Base-by-base conservation (phyloP, 2,329 filamentous ascomycete species). In the Aspergillus felis region DNA sequence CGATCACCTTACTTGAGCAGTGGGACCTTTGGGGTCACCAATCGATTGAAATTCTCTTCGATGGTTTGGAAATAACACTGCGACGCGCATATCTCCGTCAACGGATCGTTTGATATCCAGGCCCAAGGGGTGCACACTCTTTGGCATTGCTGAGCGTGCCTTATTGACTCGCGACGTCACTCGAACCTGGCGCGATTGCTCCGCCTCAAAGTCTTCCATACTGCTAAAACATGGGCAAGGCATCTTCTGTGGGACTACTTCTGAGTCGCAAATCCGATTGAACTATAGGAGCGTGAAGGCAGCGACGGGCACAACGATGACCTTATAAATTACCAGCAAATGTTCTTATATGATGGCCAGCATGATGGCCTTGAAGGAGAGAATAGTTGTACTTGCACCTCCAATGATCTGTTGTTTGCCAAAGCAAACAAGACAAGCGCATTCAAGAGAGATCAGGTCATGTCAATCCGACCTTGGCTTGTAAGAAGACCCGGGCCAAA, bases 151-250 rank as follows among this genome's bases (percentile, higher is more conserved):
- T 46, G 59, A 46, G 53, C 57, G 24, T 50, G 52, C 3, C 32
- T 20, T 17, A 7, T 46, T 17, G 17, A 35, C 7, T 49, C 49
- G 48, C 28, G 35, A 35, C 28, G 29, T 47, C 8, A 53, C 51
- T 27, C 53, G 59, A 20, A 61, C 57, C 12, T 57, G 55, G 22
- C 59, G 59, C 41, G 59, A 55, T 22, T 28, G 48, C 44, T 59
- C 59, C 6, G 57, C 54, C 7, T 57, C 55, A 20, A 56, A 46
- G 27, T 51, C 53, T 42, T 59, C 55, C 46, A 61, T 53, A n/a
- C 50, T 32, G 32, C 35, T 35, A 38, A 46, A 29, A 38, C 59
- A 59, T 22, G 47, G 57, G 22, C 57, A 61, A 25, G 56, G 53
- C 59, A 61, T 61, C 22, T 29, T 52, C 7, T 10, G n/a, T 8